Percentiles rank a stretch among this genome's conserved stretches.
Evolutionary conservation across 176 grass and related monocot genomes (phyloP).

Genomic region (Oryza meyeriana): DNA sequence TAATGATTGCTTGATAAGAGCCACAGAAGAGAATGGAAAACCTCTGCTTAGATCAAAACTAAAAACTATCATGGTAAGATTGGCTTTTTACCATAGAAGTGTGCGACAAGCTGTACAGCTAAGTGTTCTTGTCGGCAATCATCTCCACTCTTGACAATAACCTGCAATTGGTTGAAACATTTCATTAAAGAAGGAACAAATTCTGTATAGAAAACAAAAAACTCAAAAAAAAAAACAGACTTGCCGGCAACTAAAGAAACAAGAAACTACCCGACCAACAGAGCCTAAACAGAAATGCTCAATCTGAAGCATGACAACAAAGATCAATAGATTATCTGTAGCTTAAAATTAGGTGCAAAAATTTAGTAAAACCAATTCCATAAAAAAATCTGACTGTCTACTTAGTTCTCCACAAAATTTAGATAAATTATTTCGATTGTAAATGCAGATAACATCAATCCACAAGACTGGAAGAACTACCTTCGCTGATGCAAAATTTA

Average conservation of each 20-base stretch:
- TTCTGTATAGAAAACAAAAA: too few species aligned
- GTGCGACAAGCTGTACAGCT: conserved; percentile 96
- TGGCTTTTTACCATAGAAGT: conserved; percentile 84
- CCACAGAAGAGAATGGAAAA: background rate
- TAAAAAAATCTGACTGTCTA: background rate
- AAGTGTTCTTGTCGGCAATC: conserved; percentile 98
- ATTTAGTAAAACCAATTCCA: background rate
- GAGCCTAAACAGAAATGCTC: too few species aligned
- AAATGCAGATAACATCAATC: background rate
- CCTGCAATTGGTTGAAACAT: conserved; percentile 39
- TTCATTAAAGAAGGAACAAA: too few species aligned
- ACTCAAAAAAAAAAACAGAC: too few species aligned
- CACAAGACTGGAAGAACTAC: conserved; percentile 4
- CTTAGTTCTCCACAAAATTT: background rate
- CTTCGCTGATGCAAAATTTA: background rate
- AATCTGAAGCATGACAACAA: conserved; percentile 17
- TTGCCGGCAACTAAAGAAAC: too few species aligned
- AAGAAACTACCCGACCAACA: too few species aligned
- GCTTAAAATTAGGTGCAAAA: background rate
- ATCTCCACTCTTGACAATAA: conserved; percentile 99
- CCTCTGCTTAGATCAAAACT: background rate
- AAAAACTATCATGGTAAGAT: background rate
- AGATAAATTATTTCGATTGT: conserved; percentile 18
- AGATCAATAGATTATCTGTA: background rate
- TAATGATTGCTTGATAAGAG: background rate